Conservation (phyloP, 2,329 filamentous ascomycete species). For the Aspergillus flavus region DNA sequence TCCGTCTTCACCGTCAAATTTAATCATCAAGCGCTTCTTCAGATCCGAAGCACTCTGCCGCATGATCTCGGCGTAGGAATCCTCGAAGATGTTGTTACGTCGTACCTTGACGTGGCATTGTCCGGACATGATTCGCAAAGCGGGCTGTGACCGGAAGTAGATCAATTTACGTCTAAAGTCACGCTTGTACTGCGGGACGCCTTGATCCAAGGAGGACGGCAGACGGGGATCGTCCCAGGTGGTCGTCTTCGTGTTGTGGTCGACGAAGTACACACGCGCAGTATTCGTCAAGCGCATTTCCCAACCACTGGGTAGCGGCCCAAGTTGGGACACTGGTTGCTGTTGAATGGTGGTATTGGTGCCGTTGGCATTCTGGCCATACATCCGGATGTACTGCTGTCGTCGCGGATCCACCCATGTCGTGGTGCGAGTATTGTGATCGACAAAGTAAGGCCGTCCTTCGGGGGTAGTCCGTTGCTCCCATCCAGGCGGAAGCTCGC, state of each 20-base stretch:
- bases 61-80: constrained; percentile 98
- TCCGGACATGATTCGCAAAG: constrained; percentile 89
- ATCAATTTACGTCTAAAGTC: constrained; percentile 98
- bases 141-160: constrained; percentile 98
- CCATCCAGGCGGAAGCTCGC: constrained; percentile 94
- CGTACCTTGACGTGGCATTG: constrained; percentile 98
- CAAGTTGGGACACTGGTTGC: constrained; percentile 94
- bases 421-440: constrained; percentile 96
- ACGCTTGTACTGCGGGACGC: constrained; percentile 98
- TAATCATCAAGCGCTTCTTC: constrained; percentile 99
- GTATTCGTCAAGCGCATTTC: constrained; percentile 99
- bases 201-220: constrained; percentile 94
- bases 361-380: constrained; percentile 76
- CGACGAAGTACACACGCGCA: constrained; percentile 96
- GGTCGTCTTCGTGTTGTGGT: constrained; percentile 99
- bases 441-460: constrained; percentile 93
- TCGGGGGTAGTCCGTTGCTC: constrained; percentile 95
- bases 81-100: constrained; percentile 95
- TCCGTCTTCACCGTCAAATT: constrained; percentile 98
- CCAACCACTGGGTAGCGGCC: constrained; percentile 94
- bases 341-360: constrained; percentile 88
- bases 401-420: constrained; percentile 97
- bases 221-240: constrained; percentile 98
- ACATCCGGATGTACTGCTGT: constrained; percentile 98
- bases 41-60: constrained; percentile 91